These are phyloP conservation scores for Nigrospora osmanthi DNA, from an alignment of 2,329 filamentous ascomycete species.

Conservation along the genomic window DNA sequence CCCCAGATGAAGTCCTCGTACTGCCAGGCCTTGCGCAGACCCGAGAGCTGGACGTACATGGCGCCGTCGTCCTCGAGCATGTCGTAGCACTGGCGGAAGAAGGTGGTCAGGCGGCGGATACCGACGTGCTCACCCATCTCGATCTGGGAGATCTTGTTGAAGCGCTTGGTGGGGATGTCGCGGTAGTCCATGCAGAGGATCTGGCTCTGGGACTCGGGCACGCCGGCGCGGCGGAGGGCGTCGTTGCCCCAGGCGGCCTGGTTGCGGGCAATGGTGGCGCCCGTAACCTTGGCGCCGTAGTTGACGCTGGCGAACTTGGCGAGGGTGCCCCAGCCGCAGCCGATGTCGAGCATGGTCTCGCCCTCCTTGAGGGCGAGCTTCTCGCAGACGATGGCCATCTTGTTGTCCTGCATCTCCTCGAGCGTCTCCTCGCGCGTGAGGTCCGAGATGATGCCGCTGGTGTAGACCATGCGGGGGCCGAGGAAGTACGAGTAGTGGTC, in stretches of 20 bases:
- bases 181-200: constrained; percentile 94
- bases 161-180: constrained; percentile 65
- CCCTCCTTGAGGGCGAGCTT: constrained; percentile 78
- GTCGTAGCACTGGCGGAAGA: constrained; percentile 76
- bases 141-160: constrained; percentile 89
- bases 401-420: constrained; percentile 94
- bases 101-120: constrained; percentile 72
- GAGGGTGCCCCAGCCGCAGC: constrained; percentile 92
- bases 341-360: constrained; percentile 82
- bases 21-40: constrained; percentile 87
- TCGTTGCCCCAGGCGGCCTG: constrained; percentile 93
- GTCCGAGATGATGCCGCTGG: constrained; percentile 83
- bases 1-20: constrained; percentile 96
- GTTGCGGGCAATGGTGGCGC: constrained; percentile 86
- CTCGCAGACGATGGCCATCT: constrained; percentile 85
- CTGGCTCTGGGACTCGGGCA: constrained; percentile 75
- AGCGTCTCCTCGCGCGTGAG: constrained; percentile 76
- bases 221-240: constrained; percentile 69
- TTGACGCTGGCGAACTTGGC: constrained; percentile 82
- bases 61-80: constrained; percentile 93
- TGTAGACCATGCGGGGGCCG: constrained; percentile 96
- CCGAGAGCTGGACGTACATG: constrained; percentile 89
- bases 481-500: constrained; percentile 98
- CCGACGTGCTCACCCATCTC: constrained; percentile 98
- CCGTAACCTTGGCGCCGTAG: constrained; percentile 75